Percentiles rank a stretch among this genome's conserved stretches.
Evolutionary conservation across 345 rosid genomes (phyloP).

Genomic region (Hibiscus syriacus): DNA sequence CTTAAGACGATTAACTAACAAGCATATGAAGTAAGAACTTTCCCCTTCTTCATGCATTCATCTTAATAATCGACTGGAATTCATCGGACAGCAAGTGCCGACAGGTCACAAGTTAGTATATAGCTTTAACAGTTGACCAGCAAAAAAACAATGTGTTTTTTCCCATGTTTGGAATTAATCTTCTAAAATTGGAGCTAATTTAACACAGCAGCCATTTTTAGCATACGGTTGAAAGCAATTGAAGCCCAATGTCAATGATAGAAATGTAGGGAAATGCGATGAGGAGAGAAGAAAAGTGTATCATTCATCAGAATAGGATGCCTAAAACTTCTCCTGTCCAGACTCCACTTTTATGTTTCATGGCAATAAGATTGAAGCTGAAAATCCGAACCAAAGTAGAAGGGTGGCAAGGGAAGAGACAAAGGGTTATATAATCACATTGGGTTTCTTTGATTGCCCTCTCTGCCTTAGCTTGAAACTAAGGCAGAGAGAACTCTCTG

Average conservation of each 20-base stretch:
- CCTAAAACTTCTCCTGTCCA: conserved; percentile 66
- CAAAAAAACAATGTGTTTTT: too few relatives aligned
- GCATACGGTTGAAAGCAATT: neutral
- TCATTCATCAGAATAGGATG: conserved; percentile 6
- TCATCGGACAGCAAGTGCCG: too few relatives aligned
- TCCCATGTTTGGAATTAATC: too few relatives aligned
- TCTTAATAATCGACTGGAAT: too few relatives aligned
- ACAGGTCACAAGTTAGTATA: too few relatives aligned
- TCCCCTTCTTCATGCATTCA: too few relatives aligned
- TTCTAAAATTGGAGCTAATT: too few relatives aligned
- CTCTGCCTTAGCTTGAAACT: conserved; percentile 48
- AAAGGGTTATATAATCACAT: too few relatives aligned
- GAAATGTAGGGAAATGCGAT: conserved; percentile 30
- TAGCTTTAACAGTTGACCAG: too few relatives aligned
- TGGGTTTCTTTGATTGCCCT: conserved; percentile 13
- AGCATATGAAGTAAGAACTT: too few relatives aligned
- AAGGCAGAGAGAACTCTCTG: conserved; percentile 49
- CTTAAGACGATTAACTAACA: too few relatives aligned
- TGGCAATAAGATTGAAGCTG: conserved; percentile 16
- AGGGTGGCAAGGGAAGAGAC: conserved; percentile 8
- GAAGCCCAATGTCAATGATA: neutral
- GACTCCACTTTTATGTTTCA: conserved; percentile 18
- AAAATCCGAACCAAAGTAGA: conserved; percentile 5
- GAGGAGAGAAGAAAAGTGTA: neutral
- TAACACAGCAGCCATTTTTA: neutral